phyloP scores from a whole-genome alignment of 148 eudicot genomes.

The Nyssa sinensis region DNA sequence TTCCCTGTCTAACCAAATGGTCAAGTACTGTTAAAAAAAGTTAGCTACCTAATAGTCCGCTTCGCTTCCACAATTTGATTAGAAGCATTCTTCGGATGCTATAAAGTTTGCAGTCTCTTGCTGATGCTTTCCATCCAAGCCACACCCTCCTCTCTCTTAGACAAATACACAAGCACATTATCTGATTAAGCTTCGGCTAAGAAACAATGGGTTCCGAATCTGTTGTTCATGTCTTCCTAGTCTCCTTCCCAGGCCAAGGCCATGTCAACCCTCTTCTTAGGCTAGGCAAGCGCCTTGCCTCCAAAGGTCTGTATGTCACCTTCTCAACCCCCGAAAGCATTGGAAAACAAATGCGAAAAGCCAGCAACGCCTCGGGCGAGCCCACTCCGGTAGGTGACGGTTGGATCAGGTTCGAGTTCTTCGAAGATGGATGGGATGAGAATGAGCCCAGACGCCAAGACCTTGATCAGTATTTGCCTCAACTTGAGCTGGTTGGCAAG shows the following conservation, averaged over 20 bases:
- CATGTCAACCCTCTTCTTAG: slow-evolving; percentile 48
- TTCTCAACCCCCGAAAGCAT: slow-evolving; percentile 27
- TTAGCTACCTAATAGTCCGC: not conserved
- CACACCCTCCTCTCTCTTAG: too few species aligned
- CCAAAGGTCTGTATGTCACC: slow-evolving; percentile 41
- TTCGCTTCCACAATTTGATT: not conserved
- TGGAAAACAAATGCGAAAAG: slow-evolving; percentile 39
- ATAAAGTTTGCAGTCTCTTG: not conserved
- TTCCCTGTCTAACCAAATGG: not conserved
- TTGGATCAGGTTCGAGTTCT: slow-evolving; percentile 65
- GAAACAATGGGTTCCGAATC: slow-evolving; percentile 21
- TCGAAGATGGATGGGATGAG: slow-evolving; percentile 53
- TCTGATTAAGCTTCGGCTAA: not conserved
- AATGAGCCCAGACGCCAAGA: slow-evolving; percentile 41
- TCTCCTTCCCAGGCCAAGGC: slow-evolving; percentile 47
- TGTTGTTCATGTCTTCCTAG: slow-evolving; percentile 31
- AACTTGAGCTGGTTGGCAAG: slow-evolving; percentile 48
- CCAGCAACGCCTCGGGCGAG: slow-evolving; percentile 33
- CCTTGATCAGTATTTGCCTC: slow-evolving; percentile 45
- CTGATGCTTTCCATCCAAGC: not conserved
- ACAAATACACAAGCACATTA: not conserved
- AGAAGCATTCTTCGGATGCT: not conserved
- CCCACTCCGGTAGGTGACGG: slow-evolving; percentile 55
- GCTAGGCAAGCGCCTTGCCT: slow-evolving; percentile 39
- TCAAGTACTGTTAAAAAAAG: not conserved